These are phyloP conservation scores for Margaritispora aquatica DNA, from an alignment of 495 filamentous ascomycete species.

Conservation along the genomic window DNA sequence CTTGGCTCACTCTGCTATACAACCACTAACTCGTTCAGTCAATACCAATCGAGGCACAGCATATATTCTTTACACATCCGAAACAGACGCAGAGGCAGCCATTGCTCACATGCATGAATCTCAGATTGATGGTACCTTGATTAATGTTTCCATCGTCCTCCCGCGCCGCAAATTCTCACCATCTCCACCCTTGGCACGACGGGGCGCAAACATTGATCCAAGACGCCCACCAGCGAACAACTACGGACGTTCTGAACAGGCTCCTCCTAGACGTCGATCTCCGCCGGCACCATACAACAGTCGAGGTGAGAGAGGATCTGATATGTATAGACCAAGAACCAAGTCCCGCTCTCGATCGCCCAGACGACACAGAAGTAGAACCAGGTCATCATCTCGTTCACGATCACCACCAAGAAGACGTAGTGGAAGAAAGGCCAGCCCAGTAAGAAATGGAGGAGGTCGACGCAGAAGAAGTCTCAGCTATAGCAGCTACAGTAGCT, in stretches of 20 bases:
- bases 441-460: slow-evolving; percentile 30
- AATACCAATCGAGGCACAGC: slow-evolving; percentile 89
- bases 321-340: slow-evolving; percentile 47
- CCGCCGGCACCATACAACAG: slow-evolving; percentile 33
- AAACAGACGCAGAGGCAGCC: slow-evolving; percentile 76
- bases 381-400: slow-evolving; percentile 44
- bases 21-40: slow-evolving; percentile 49
- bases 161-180: slow-evolving; percentile 65
- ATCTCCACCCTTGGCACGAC: slow-evolving; percentile 40
- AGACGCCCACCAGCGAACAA: slow-evolving; percentile 26
- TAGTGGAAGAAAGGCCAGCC: slow-evolving; percentile 32
- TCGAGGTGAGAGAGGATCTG: slow-evolving; percentile 38
- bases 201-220: slow-evolving; percentile 42
- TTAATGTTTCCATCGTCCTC: slow-evolving; percentile 91
- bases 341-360: slow-evolving; percentile 41
- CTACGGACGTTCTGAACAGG: slow-evolving; percentile 24
- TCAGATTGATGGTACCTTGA: slow-evolving; percentile 79
- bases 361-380: slow-evolving; percentile 32
- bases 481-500: slow-evolving; percentile 55
- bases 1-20: neutral
- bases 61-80: slow-evolving; percentile 78
- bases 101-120: slow-evolving; percentile 98
- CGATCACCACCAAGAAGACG: slow-evolving; percentile 45
- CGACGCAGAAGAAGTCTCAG: slow-evolving; percentile 52
- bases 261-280: slow-evolving; percentile 33